phyloP scores from a whole-genome alignment of 1,284 basidiomycete species.

The Ceraceosorus guamensis region DNA sequence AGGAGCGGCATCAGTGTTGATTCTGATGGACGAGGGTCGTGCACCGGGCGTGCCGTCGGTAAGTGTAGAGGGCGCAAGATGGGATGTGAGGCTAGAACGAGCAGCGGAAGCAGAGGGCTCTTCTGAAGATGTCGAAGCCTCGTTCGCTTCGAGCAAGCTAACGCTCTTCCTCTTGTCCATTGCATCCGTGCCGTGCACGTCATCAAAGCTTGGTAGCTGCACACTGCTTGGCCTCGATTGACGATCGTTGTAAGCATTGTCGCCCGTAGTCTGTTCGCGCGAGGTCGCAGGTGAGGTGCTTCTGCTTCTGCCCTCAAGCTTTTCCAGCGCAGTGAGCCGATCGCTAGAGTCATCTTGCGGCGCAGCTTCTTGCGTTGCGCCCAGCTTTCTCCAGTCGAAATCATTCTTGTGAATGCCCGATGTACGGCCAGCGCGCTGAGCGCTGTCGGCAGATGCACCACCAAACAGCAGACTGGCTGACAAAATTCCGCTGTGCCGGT shows the following conservation, averaged over 20 bases:
- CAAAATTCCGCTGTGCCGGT: conserved; percentile 26
- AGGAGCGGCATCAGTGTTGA: conserved; percentile 17
- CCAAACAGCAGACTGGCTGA: conserved; percentile 31
- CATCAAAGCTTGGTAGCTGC: conserved; percentile 37
- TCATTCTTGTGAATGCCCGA: conserved; percentile 7
- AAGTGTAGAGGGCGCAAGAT: neutral
- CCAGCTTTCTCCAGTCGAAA: conserved; percentile 9
- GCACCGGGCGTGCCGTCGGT: conserved; percentile 5
- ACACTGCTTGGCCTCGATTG: conserved; percentile 30
- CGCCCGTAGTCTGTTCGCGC: neutral
- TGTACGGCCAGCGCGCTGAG: neutral
- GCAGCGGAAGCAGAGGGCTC: conserved; percentile 1
- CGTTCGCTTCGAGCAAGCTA: conserved; percentile 16
- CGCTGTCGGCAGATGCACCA: neutral
- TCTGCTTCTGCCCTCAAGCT: conserved; percentile 26
- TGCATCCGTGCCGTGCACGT: conserved; percentile 24
- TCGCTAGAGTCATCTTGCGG: conserved; percentile 13
- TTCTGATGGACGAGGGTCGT: conserved; percentile 21
- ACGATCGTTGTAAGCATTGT: conserved; percentile 1
- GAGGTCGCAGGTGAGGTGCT: neutral
- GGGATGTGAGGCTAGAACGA: conserved; percentile 3
- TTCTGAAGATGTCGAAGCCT: conserved; percentile 7
- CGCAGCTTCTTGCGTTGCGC: neutral
- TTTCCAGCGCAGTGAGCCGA: conserved; percentile 37
- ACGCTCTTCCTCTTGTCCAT: conserved; percentile 17